Conservation (phyloP, 129 eudicot genomes). For the Heracleum sosnowskyi region DNA sequence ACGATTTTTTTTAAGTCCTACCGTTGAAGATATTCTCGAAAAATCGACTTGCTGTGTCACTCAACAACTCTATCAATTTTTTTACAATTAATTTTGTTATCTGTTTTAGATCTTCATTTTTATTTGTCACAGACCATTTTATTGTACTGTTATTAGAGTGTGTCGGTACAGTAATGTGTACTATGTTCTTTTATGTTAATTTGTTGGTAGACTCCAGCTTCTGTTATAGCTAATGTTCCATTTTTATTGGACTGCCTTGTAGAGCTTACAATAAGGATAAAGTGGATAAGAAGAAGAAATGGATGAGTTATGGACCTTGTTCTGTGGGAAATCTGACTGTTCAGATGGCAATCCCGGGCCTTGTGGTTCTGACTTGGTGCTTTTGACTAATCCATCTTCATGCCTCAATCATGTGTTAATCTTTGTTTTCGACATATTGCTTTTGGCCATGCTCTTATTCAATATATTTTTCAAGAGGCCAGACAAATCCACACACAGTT, state of each 20-base stretch:
- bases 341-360: conserved; percentile 14
- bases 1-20: background rate
- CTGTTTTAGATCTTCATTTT: background rate
- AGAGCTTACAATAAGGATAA: conserved; percentile 18
- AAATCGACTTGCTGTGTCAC: background rate
- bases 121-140: background rate
- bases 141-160: background rate
- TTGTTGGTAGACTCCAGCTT: no score
- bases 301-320: conserved; percentile 63
- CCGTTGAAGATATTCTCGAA: background rate
- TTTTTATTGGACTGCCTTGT: conserved; percentile 3
- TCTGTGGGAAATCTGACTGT: conserved; percentile 55
- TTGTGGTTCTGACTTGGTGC: conserved; percentile 35
- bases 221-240: background rate
- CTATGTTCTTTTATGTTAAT: background rate
- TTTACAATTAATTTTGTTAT: background rate
- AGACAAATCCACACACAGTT: conserved; percentile 21
- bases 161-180: background rate
- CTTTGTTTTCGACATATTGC: conserved; percentile 51
- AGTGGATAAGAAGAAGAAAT: conserved; percentile 34
- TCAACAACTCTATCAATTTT: background rate
- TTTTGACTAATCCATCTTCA: conserved; percentile 44
- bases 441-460: conserved; percentile 42
- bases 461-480: conserved; percentile 37
- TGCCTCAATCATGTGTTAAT: conserved; percentile 60